Conservation (phyloP, 2,329 filamentous ascomycete species). For the Clarireedia paspali region DNA sequence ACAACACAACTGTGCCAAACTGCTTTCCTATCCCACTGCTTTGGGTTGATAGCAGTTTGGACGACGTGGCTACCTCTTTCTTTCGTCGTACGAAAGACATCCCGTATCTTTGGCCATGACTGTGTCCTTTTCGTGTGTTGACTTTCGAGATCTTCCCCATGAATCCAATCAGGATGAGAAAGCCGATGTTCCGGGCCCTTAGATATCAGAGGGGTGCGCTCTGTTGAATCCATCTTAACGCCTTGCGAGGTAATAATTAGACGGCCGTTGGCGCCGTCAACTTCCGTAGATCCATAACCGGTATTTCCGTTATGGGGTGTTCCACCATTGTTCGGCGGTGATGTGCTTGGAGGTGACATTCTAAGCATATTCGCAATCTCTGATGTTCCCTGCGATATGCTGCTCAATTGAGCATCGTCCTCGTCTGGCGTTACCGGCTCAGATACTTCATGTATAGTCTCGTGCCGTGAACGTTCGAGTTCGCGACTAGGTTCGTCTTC, state of each 20-base stretch:
- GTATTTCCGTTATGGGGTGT: slow-evolving; percentile 5
- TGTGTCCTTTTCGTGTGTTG: slow-evolving; percentile 15
- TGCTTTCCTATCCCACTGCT: slow-evolving; percentile 60
- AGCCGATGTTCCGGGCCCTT: slow-evolving; percentile 11
- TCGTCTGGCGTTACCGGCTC: slow-evolving; percentile 46
- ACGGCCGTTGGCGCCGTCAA: slow-evolving; percentile 12
- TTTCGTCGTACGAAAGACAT: slow-evolving; percentile 18
- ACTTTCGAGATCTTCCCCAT: slow-evolving; percentile 26
- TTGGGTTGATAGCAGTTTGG: slow-evolving; percentile 46
- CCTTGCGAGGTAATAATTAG: slow-evolving; percentile 20
- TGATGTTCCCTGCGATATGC: slow-evolving; percentile 34
- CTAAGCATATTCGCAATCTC: slow-evolving; percentile 44
- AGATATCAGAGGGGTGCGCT: slow-evolving; percentile 26
- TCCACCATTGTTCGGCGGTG: slow-evolving; percentile 12
- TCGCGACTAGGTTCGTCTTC: slow-evolving; percentile 21
- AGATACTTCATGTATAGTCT: slow-evolving; percentile 53
- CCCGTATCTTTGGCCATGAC: slow-evolving; percentile 26
- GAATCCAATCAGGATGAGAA: slow-evolving; percentile 26
- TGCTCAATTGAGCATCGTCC: slow-evolving; percentile 26
- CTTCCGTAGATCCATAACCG: slow-evolving; percentile 2
- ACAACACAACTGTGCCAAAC: slow-evolving; percentile 59
- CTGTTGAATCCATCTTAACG: slow-evolving; percentile 19
- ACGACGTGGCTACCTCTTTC: slow-evolving; percentile 17
- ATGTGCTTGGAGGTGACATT: slow-evolving; percentile 27
- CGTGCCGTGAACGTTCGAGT: slow-evolving; percentile 30